phyloP scores from a whole-genome alignment of 495 filamentous ascomycete species.

The Aspergillus nanangensis region DNA sequence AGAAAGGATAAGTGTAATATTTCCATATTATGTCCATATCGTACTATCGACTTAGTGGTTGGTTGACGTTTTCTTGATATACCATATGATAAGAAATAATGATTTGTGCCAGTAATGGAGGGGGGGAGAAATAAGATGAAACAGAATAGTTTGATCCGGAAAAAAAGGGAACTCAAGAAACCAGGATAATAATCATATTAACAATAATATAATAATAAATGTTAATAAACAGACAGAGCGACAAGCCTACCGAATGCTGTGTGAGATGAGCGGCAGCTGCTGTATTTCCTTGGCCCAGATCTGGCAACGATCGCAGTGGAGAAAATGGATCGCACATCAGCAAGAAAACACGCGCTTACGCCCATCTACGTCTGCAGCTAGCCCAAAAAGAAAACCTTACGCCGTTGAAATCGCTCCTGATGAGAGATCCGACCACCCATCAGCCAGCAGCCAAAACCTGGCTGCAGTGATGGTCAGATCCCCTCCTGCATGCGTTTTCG shows the following conservation, averaged over 20 bases:
- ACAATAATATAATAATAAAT: no score
- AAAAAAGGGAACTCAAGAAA: no score
- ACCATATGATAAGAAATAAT: no score
- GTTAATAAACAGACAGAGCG: no score
- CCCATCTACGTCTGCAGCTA: conserved; percentile 11
- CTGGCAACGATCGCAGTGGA: conserved; percentile 20
- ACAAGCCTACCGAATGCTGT: no score
- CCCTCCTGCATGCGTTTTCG: conserved; percentile 6
- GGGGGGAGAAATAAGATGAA: not conserved
- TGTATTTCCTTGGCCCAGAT: conserved; percentile 15
- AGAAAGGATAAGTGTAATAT: no score
- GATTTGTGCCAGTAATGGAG: no score
- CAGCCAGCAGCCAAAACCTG: conserved; percentile 6
- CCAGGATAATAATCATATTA: no score
- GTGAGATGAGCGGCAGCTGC: not conserved
- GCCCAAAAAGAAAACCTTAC: conserved; percentile 6
- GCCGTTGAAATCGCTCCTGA: conserved; percentile 17
- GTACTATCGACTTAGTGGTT: no score
- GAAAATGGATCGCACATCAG: conserved; percentile 17
- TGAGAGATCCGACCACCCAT: conserved; percentile 15
- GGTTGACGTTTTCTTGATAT: no score
- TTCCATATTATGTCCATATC: no score
- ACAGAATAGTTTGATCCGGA: no score
- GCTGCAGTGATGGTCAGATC: conserved; percentile 17
- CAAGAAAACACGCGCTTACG: conserved; percentile 7